Evolutionary conservation across 2,329 filamentous ascomycete genomes (phyloP).

Genomic region (Aureobasidium melanogenum): DNA sequence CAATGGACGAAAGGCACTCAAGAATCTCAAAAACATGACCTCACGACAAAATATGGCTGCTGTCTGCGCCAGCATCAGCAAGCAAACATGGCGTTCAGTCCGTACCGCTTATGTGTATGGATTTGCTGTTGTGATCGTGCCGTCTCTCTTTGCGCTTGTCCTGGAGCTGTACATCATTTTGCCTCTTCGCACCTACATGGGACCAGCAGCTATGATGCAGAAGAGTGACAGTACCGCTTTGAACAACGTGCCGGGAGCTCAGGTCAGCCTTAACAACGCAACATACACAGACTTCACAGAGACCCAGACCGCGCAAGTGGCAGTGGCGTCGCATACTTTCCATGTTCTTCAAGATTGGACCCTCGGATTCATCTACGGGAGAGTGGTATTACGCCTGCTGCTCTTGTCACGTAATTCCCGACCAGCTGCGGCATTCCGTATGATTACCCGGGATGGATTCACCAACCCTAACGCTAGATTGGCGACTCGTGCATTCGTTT

Average conservation of each 20-base stretch:
- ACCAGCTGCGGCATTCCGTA: conserved; percentile 64
- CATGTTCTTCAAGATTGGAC: conserved; percentile 93
- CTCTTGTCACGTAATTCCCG: conserved; percentile 61
- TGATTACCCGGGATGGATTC: conserved; percentile 63
- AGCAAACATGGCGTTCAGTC: conserved; percentile 28
- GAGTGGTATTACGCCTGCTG: conserved; percentile 64
- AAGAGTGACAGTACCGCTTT: background rate
- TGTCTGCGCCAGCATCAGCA: conserved; percentile 18
- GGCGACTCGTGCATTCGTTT: conserved; percentile 76
- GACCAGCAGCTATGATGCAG: background rate
- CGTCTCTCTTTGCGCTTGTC: conserved; percentile 67
- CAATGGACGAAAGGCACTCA: conserved; percentile 15
- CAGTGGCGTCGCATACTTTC: conserved; percentile 52
- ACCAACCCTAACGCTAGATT: conserved; percentile 68
- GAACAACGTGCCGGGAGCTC: conserved; percentile 14
- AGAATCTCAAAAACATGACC: conserved; percentile 15
- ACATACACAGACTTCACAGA: background rate
- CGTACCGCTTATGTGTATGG: conserved; percentile 65
- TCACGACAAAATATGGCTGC: conserved; percentile 17
- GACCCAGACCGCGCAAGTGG: background rate
- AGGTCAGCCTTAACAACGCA: background rate
- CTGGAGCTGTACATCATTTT: conserved; percentile 85
- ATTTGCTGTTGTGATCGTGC: conserved; percentile 68
- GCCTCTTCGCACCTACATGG: conserved; percentile 72
- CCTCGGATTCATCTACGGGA: conserved; percentile 80